Base-by-base conservation (phyloP, 768 basidiomycete species). In the Nidularia pulvinata region DNA sequence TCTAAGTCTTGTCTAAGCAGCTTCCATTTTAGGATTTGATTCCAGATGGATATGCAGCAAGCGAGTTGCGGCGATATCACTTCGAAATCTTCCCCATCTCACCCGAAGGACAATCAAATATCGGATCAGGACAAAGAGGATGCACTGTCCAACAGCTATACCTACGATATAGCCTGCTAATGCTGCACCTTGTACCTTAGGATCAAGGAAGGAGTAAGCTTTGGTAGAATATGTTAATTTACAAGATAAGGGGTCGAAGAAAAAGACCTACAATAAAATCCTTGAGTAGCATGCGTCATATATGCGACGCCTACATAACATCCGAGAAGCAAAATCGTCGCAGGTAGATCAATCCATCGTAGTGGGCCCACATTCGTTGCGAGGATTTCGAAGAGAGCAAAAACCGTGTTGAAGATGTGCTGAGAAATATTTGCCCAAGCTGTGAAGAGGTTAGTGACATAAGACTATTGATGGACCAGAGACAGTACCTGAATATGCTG, bases 121-220 rank as follows among this genome's bases (percentile, higher is more conserved):
- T 30, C 74, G 73, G 10, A 79, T 78, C 49, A 85, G 25, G n/a
- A 63, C 45, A 58, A 88, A 89, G 14, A 85, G 61, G 51, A 88
- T 49, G 45, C 66, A 64, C 42, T 79, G 80, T 0, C 74, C 86
- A 6, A 74, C 59, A 2, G 68, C 75, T 50, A 89, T 84, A 11
- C 83, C 85, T 30, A 84, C 36, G 56, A 89, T 81, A 60, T 88
- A 89, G 0, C 65, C 83, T 0, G 81, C 84, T 35, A 90, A 69
- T 39, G 70, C 57, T 10, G 55, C 68, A n/a, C 69, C 64, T 49
- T 79, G 61, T n/a, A 63, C 67, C 5, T 59, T 22, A 0, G 88
- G 86, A 57, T 89, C 68, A 9, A 90, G 78, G 72, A 89, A 89
- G 5, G 63, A 53, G 60, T 88, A 89, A 0, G 82, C 87, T 88